Evolutionary conservation across 257 asterid species (phyloP).

Genomic region (Petunia axillaris): DNA sequence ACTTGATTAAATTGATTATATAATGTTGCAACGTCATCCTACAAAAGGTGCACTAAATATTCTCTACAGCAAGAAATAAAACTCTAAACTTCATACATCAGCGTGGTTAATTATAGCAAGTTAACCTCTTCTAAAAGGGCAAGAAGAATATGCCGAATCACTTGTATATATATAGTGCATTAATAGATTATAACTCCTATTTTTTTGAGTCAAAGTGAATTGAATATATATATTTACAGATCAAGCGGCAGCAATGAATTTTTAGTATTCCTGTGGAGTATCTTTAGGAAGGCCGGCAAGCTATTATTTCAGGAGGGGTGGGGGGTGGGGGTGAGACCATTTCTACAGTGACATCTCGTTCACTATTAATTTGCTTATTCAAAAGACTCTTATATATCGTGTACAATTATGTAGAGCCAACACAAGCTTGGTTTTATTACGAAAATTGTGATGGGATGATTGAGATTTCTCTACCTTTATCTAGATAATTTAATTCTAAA

Average conservation of each 20-base stretch:
- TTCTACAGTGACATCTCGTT: constrained; percentile 29
- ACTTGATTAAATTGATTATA: not conserved
- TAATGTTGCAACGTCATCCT: not conserved
- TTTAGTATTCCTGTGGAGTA: not conserved
- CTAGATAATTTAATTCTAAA: not conserved
- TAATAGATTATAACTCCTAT: not conserved
- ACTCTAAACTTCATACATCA: not conserved
- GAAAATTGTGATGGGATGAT: not conserved
- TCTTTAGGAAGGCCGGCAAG: constrained; percentile 35
- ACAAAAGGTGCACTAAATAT: not conserved
- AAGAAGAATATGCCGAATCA: constrained; percentile 13
- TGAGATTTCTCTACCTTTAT: not conserved
- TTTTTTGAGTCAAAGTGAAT: constrained; percentile 13
- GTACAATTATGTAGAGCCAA: not conserved
- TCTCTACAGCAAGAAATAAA: not conserved
- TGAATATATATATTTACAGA: constrained; percentile 1
- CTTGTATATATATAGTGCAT: not conserved
- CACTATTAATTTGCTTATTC: not conserved
- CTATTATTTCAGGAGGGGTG: not conserved
- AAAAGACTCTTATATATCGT: not conserved
- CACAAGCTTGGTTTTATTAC: not conserved
- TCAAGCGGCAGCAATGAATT: constrained; percentile 8
- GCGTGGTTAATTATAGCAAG: too few relatives aligned
- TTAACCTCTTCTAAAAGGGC: not conserved
- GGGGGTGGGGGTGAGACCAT: not conserved